Base-by-base conservation (phyloP, 805 yeast genomes). In the Jamesozyma rosinii region DNA sequence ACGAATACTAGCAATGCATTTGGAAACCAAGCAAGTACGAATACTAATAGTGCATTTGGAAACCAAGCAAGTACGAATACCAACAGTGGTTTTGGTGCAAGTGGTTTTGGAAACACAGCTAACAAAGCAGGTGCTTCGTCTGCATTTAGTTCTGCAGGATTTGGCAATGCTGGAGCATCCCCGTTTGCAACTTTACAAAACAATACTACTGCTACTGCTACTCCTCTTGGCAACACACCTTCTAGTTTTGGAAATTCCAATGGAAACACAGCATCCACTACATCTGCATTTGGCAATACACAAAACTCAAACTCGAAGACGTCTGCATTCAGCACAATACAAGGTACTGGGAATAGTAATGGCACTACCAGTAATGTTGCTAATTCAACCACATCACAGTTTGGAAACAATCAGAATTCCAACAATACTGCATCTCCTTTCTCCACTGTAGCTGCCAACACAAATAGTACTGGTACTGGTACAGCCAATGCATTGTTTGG, bases 101-200 rank as follows among this genome's bases (percentile, higher is more conserved):
- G n/a, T n/a, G 41, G 49, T 13, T 52, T 52, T 45, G 51, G 52
- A 11, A 15, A 43, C n/a, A 22, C 50, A 13, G 40, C 40, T 9
- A 26, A 44, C 6, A 11, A 41, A 27, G 34, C 54, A 13, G 21
- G 31, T 46, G 63, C 60, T 14, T 42, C 47, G 24, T 51, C 65
- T 10, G 47, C 56, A 13, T 51, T 55, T 51, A 59, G 58, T 9
- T 17, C 55, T 6, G 9, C 51, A 13, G 21, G 27, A 26, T 18
- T 20, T 22, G 34, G 34, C 39, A 42, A 18, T 14, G 24, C 22
- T 10, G 37, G 33, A 22, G 31, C 40, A 15, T 33, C 33, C 15
- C 36, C 49, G 11, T 44, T 44, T 31, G 47, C 44, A 4, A 26
- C 36, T 14, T 14, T 37, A 17, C 11, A 14, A n/a, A 9, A 18